Conservation (phyloP, 176 grass and related monocot genomes). For the Thalia dealbata region DNA sequence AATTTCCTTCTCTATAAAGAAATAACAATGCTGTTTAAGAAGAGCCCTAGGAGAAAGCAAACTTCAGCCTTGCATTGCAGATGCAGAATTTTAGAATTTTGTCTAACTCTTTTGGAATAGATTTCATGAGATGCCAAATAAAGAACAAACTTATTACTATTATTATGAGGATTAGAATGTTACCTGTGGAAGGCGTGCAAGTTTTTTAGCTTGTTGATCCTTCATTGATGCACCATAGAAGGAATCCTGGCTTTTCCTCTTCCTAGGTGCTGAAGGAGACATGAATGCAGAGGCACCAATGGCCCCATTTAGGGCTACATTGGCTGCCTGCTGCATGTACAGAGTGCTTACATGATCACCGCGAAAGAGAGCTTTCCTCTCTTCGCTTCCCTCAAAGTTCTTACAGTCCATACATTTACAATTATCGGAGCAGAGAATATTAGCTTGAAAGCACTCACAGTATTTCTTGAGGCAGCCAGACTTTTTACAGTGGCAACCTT, state of each 20-base stretch:
- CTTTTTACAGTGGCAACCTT: constrained; percentile 98
- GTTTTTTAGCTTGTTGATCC: constrained; percentile 40
- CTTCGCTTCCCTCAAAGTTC: constrained; percentile 86
- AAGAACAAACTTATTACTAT: constrained; percentile 3
- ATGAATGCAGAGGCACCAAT: constrained; percentile 46
- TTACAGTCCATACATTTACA: constrained; percentile 99
- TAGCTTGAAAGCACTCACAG: constrained; percentile 96
- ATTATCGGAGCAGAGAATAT: constrained; percentile 96
- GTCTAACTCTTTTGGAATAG: not conserved
- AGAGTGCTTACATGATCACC: constrained; percentile 48
- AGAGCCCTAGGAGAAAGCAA: not conserved
- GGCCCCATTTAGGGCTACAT: constrained; percentile 78
- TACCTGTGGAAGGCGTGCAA: constrained; percentile 51
- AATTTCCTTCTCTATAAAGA: not conserved
- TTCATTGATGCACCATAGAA: constrained; percentile 36
- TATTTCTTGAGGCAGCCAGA: constrained; percentile 99
- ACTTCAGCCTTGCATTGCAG: not conserved
- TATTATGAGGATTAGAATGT: constrained; percentile 15
- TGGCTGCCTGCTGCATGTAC: constrained; percentile 76
- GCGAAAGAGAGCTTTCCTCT: constrained; percentile 56
- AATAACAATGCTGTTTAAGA: not conserved
- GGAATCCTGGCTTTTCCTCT: constrained; percentile 61
- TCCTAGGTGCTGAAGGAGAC: constrained; percentile 68
- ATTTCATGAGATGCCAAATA: not conserved
- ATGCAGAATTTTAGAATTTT: not conserved